A percentile compares a stretch with the other conserved stretches of the same genome.
Conservation (phyloP, 1,139 yeast genomes). For the Debaryomyces singareniensis region DNA sequence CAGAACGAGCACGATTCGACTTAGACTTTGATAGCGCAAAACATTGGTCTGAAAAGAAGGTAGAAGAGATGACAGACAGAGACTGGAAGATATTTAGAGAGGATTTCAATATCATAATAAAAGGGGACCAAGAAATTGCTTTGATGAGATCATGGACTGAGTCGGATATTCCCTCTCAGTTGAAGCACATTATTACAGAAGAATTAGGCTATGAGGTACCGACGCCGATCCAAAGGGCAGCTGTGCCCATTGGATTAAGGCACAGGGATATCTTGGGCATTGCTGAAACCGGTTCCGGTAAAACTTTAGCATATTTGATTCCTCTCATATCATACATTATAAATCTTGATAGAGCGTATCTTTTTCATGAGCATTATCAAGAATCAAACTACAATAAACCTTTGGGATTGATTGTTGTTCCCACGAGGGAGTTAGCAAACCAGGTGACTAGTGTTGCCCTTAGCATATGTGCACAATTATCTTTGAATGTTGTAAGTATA, state of each 20-base stretch:
- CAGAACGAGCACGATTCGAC: slow-evolving; percentile 9
- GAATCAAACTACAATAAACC: slow-evolving; percentile 27
- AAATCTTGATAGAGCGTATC: slow-evolving; percentile 28
- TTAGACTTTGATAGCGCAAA: slow-evolving; percentile 16
- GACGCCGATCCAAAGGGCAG: slow-evolving; percentile 85
- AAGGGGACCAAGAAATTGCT: slow-evolving; percentile 44
- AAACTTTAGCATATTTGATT: slow-evolving; percentile 75
- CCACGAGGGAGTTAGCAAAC: slow-evolving; percentile 89
- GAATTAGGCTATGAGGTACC: slow-evolving; percentile 53
- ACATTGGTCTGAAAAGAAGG: slow-evolving; percentile 70
- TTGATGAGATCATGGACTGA: slow-evolving; percentile 79
- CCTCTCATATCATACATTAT: slow-evolving; percentile 63
- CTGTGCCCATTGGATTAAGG: slow-evolving; percentile 67
- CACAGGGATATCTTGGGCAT: slow-evolving; percentile 72
- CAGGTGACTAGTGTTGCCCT: slow-evolving; percentile 69
- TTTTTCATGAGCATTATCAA: slow-evolving; percentile 27
- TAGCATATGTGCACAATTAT: slow-evolving; percentile 37
- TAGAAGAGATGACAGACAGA: slow-evolving; percentile 62
- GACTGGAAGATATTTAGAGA: slow-evolving; percentile 90
- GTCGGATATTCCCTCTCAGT: slow-evolving; percentile 37
- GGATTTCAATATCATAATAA: slow-evolving; percentile 62
- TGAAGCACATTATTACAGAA: slow-evolving; percentile 31
- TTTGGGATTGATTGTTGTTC: slow-evolving; percentile 71
- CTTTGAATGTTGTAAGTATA: slow-evolving; percentile 54
- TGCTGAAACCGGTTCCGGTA: slow-evolving; percentile 97